Conservation (phyloP, 805 yeast genomes). For the Spathaspora sp. region DNA sequence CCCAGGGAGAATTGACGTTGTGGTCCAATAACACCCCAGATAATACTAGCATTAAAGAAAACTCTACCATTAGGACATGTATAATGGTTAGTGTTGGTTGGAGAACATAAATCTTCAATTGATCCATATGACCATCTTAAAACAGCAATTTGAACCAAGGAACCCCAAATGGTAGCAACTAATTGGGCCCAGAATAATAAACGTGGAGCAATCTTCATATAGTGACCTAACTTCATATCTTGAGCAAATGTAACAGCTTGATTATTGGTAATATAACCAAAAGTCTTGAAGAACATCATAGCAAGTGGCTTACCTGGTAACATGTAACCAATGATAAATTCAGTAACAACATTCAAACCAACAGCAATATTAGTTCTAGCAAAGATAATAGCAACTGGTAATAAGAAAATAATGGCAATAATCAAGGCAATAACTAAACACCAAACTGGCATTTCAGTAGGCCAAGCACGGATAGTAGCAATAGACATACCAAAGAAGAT, state of each 20-base stretch:
- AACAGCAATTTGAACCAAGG: slow-evolving; percentile 36
- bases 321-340: slow-evolving; percentile 42
- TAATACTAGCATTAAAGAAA: slow-evolving; percentile 41
- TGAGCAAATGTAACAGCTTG: slow-evolving; percentile 50
- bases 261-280: slow-evolving; percentile 44
- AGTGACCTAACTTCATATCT: slow-evolving; percentile 43
- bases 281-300: slow-evolving; percentile 46
- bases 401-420: slow-evolving; percentile 35
- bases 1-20: slow-evolving; percentile 17
- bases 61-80: slow-evolving; percentile 41
- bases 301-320: slow-evolving; percentile 47
- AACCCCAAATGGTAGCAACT: slow-evolving; percentile 41
- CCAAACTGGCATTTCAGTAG: slow-evolving; percentile 44
- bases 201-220: slow-evolving; percentile 41
- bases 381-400: slow-evolving; percentile 34
- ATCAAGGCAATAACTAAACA: slow-evolving; percentile 33
- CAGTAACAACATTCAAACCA: slow-evolving; percentile 41
- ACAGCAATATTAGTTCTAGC: slow-evolving; percentile 27
- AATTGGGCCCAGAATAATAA: slow-evolving; percentile 41
- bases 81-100: slow-evolving; percentile 25
- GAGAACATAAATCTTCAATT: slow-evolving; percentile 29
- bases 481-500: slow-evolving; percentile 30
- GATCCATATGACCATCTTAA: slow-evolving; percentile 40
- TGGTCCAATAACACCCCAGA: slow-evolving; percentile 41
- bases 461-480: slow-evolving; percentile 36